These are phyloP conservation scores for Acer yangbiense DNA, from an alignment of 345 rosid species.

Conservation along the genomic window DNA sequence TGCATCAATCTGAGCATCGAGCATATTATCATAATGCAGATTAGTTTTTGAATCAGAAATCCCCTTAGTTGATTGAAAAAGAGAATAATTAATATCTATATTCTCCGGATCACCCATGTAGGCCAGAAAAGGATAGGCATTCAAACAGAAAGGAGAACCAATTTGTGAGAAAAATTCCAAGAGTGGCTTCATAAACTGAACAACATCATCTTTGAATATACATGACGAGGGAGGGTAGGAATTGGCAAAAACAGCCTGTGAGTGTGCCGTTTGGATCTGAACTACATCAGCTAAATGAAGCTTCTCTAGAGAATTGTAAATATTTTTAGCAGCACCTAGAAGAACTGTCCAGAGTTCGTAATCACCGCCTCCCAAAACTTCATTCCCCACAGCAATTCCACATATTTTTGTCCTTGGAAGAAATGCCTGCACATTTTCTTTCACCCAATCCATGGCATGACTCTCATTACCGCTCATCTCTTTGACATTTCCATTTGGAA, in stretches of 20 bases:
- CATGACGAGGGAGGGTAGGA: constrained; percentile 98
- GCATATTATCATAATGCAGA: constrained; percentile 92
- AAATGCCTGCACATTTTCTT: constrained; percentile 80
- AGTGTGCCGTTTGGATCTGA: constrained; percentile 90
- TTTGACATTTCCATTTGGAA: constrained; percentile 70
- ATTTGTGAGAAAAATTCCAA: constrained; percentile 73
- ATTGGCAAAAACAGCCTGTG: constrained; percentile 81
- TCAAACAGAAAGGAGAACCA: constrained; percentile 94
- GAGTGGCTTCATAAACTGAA: constrained; percentile 83
- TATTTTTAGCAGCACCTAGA: constrained; percentile 74
- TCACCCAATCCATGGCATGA: constrained; percentile 82
- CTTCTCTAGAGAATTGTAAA: constrained; percentile 63
- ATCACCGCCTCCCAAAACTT: constrained; percentile 69
- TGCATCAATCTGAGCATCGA: constrained; percentile 98
- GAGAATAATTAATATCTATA: constrained; percentile 94
- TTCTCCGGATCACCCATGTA: constrained; percentile 67
- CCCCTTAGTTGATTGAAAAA: constrained; percentile 74
- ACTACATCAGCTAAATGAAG: constrained; percentile 59
- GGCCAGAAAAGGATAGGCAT: constrained; percentile 92
- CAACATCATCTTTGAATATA: constrained; percentile 60
- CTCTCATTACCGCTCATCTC: constrained; percentile 73
- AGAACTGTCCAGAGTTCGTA: constrained; percentile 67
- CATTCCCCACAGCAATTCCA: constrained; percentile 93
- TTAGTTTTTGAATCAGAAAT: constrained; percentile 65
- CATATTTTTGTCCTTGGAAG: constrained; percentile 79